These are phyloP conservation scores for Mimosa bimucronata DNA, from an alignment of 306 rosid genomes.

Conservation along the genomic window DNA sequence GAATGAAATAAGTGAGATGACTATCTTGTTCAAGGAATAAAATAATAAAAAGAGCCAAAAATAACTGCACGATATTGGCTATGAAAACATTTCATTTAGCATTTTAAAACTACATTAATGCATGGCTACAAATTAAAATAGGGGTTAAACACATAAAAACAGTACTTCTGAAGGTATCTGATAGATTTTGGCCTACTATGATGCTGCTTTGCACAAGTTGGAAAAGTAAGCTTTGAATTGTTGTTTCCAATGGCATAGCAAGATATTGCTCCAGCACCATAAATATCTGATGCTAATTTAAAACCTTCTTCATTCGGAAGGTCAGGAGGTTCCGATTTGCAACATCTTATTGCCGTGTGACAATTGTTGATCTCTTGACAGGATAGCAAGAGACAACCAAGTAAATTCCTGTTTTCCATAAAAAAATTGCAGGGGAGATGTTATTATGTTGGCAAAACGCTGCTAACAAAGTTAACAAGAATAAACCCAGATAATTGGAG, in stretches of 20 bases:
- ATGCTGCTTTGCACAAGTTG: slow-evolving; percentile 69
- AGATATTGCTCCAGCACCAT: slow-evolving; percentile 86
- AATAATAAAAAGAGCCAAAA: neutral
- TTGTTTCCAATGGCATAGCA: slow-evolving; percentile 67
- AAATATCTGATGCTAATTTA: slow-evolving; percentile 68
- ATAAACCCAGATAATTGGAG: slow-evolving; percentile 13
- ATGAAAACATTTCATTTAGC: neutral
- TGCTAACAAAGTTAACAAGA: neutral
- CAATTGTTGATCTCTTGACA: slow-evolving; percentile 54
- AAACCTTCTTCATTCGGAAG: slow-evolving; percentile 54
- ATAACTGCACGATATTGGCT: slow-evolving; percentile 14
- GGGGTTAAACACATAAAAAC: slow-evolving; percentile 14
- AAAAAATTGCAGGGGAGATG: slow-evolving; percentile 38
- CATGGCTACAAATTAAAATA: slow-evolving; percentile 3
- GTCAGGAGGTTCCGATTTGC: slow-evolving; percentile 54
- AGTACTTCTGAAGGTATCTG: slow-evolving; percentile 74
- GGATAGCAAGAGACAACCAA: slow-evolving; percentile 83
- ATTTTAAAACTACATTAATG: slow-evolving; percentile 7
- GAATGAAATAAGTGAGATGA: slow-evolving; percentile 18
- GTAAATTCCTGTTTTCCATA: slow-evolving; percentile 71
- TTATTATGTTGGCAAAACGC: slow-evolving; percentile 29
- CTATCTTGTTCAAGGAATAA: slow-evolving; percentile 24
- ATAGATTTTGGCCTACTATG: slow-evolving; percentile 53
- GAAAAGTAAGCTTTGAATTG: slow-evolving; percentile 66
- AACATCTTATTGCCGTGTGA: slow-evolving; percentile 77